A percentile compares a stretch with the other conserved stretches of the same genome.
Evolutionary conservation across 2,329 filamentous ascomycete species (phyloP).

Genomic region (Ustulina deusta): DNA sequence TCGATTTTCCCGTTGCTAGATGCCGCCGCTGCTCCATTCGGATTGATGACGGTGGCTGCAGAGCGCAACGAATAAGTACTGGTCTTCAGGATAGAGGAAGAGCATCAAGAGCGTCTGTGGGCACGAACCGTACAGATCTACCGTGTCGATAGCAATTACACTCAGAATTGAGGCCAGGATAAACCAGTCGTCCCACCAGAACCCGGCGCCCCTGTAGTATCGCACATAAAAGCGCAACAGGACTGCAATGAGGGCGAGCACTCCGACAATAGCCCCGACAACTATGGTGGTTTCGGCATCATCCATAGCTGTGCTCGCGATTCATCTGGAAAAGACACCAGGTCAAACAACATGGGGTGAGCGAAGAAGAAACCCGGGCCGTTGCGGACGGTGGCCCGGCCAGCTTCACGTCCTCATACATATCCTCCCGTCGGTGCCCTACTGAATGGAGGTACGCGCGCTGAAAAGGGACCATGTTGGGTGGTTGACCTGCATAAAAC

Average conservation of each 20-base stretch:
- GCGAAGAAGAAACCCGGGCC: background rate
- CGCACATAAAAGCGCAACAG: constrained; percentile 39
- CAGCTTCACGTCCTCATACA: background rate
- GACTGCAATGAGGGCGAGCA: constrained; percentile 29
- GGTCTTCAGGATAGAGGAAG: constrained; percentile 31
- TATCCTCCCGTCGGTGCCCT: background rate
- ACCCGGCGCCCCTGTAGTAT: constrained; percentile 18
- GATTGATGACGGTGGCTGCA: constrained; percentile 26
- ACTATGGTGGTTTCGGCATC: constrained; percentile 19
- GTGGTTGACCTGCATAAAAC: constrained; percentile 3
- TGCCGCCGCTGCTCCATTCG: constrained; percentile 33
- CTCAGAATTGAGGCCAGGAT: constrained; percentile 32
- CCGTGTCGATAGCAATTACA: constrained; percentile 26
- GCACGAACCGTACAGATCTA: constrained; percentile 40
- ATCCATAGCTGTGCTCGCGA: constrained; percentile 15
- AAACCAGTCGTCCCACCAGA: constrained; percentile 39
- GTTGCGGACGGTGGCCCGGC: background rate
- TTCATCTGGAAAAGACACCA: background rate
- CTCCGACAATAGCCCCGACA: constrained; percentile 22
- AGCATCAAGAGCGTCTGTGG: constrained; percentile 44
- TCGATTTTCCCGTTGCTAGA: constrained; percentile 37
- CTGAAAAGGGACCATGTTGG: background rate
- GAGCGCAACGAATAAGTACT: constrained; percentile 37
- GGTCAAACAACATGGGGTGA: background rate
- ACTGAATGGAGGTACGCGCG: background rate